phyloP scores from a whole-genome alignment of 495 filamentous ascomycete species.

The Penicillium roqueforti region DNA sequence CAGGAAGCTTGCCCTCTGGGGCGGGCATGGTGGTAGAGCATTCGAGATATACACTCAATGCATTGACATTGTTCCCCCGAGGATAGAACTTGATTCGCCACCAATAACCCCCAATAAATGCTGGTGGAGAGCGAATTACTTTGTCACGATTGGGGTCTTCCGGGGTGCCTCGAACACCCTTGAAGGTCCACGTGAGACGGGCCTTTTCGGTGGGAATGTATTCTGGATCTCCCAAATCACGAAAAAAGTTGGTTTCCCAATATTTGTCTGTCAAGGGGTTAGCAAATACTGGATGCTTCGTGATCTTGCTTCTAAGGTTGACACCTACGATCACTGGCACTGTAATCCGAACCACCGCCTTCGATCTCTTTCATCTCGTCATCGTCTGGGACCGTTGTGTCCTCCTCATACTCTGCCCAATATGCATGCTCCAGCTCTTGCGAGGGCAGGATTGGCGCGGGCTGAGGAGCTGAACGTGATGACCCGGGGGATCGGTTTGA shows the following conservation, averaged over 20 bases:
- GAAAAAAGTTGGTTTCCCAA: conserved; percentile 57
- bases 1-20: conserved; percentile 35
- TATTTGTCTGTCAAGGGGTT: conserved; percentile 41
- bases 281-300: conserved; percentile 3
- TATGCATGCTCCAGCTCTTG: conserved; percentile 42
- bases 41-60: conserved; percentile 62
- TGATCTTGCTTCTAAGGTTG: background rate
- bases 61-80: conserved; percentile 57
- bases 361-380: conserved; percentile 59
- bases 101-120: conserved; percentile 58
- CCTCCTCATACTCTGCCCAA: conserved; percentile 52
- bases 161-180: conserved; percentile 56
- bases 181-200: conserved; percentile 58
- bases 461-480: conserved; percentile 6
- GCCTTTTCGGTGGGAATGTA: conserved; percentile 48
- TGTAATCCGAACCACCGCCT: conserved; percentile 41
- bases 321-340: conserved; percentile 51
- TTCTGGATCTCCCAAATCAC: conserved; percentile 57
- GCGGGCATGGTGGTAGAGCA: conserved; percentile 48
- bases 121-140: conserved; percentile 57
- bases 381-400: conserved; percentile 54
- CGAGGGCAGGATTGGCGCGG: background rate
- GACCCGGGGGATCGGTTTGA: conserved; percentile 10
- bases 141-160: conserved; percentile 55
- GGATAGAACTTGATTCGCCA: conserved; percentile 71